Conservation (phyloP, 345 rosid species). For the Hirschfeldia incana region DNA sequence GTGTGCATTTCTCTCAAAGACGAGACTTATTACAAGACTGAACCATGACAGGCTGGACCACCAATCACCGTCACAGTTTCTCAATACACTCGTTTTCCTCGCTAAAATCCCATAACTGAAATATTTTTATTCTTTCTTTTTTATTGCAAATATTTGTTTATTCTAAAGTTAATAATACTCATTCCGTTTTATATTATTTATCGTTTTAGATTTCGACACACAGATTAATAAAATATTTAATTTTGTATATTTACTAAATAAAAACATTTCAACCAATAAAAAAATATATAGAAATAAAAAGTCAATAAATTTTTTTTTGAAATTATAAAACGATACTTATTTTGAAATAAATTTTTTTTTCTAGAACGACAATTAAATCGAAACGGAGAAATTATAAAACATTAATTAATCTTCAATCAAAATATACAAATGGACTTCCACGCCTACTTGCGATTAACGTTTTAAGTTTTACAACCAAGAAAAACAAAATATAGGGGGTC, state of each 20-base stretch:
- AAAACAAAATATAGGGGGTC: not conserved
- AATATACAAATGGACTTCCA: not conserved
- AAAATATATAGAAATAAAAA: too few relatives aligned
- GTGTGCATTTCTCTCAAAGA: too few relatives aligned
- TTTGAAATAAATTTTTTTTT: too few relatives aligned
- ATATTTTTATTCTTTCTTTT: not conserved
- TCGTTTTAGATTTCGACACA: too few relatives aligned
- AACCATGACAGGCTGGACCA: slow-evolving; percentile 21
- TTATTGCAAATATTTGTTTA: not conserved
- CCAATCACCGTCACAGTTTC: slow-evolving; percentile 30
- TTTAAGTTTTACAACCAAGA: not conserved
- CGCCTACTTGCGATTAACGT: not conserved
- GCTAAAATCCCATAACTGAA: not conserved
- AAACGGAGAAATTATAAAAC: not conserved
- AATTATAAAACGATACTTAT: too few relatives aligned
- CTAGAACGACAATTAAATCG: too few relatives aligned
- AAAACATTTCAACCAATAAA: too few relatives aligned
- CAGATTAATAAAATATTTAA: too few relatives aligned
- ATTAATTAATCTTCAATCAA: not conserved
- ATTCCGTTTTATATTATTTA: too few relatives aligned
- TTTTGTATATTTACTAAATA: too few relatives aligned
- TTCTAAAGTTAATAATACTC: not conserved
- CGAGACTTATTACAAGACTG: slow-evolving; percentile 6
- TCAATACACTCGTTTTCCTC: slow-evolving; percentile 18
- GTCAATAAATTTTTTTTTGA: too few relatives aligned